Conservation (phyloP, 2,329 filamentous ascomycete species). For the Fusarium sp. region DNA sequence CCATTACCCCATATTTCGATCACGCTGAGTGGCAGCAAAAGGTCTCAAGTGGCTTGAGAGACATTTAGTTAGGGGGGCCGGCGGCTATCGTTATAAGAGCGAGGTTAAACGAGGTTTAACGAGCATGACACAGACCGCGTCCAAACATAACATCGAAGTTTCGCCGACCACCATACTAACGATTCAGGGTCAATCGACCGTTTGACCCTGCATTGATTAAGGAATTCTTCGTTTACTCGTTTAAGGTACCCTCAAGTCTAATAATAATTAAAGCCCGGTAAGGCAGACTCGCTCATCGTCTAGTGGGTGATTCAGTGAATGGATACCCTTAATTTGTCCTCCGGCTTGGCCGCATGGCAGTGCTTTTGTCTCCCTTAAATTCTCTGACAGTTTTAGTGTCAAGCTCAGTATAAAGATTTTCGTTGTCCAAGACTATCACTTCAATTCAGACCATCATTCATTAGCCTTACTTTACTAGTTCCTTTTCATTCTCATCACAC, state of each 20-base stretch:
- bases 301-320: not conserved
- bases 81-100: not conserved
- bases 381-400: not conserved
- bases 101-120: slow-evolving; percentile 7
- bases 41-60: not conserved
- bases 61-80: not conserved
- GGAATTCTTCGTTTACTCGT: not conserved
- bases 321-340: not conserved
- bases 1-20: not conserved
- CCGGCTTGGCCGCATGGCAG: not conserved
- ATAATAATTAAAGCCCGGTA: not conserved
- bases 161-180: not conserved
- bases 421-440: not conserved
- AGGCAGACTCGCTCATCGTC: not conserved
- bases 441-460: not conserved
- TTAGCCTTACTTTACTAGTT: no score
- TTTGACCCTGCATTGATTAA: not conserved
- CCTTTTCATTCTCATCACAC: not conserved
- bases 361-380: not conserved
- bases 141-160: not conserved
- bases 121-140: not conserved
- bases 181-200: not conserved
- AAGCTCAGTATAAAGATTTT: not conserved
- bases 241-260: not conserved
- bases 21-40: not conserved